Evolutionary conservation across 2,329 filamentous ascomycete genomes (phyloP).

Genomic region (Pseudovirgaria hyperparasitica): DNA sequence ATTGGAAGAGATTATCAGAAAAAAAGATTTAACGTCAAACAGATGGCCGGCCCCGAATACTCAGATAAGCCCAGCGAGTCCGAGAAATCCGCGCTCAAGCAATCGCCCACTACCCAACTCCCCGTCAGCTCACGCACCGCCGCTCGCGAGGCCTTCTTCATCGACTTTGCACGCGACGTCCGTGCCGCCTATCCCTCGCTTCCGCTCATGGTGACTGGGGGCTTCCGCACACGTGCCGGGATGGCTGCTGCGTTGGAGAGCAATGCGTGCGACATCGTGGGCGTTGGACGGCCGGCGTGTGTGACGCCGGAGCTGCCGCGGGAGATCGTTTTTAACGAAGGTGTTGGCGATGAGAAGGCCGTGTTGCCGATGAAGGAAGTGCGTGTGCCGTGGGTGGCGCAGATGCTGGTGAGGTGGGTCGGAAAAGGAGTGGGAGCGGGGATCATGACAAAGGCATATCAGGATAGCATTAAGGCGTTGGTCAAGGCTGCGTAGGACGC

Average conservation of each 20-base stretch:
- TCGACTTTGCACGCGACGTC: constrained; percentile 45
- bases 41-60: too few species aligned
- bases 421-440: too few species aligned
- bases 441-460: too few species aligned
- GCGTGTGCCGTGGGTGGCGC: constrained; percentile 1
- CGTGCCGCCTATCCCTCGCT: constrained; percentile 34
- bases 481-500: too few species aligned
- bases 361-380: constrained; percentile 2
- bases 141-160: constrained; percentile 45
- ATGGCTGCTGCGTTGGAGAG: constrained; percentile 45
- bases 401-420: too few species aligned
- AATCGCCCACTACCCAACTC: constrained; percentile 34
- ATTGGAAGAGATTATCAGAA: too few species aligned
- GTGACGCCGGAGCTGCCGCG: constrained; percentile 6
- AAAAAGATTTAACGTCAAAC: too few species aligned
- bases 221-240: constrained; percentile 40
- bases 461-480: too few species aligned
- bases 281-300: constrained; percentile 8
- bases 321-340: constrained; percentile 7
- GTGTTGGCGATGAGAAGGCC: constrained; percentile 6
- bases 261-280: constrained; percentile 10
- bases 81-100: too few species aligned
- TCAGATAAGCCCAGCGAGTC: too few species aligned
- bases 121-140: constrained; percentile 31
- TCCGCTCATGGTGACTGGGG: constrained; percentile 45